Percentiles rank a stretch among this genome's conserved stretches.
These are phyloP conservation scores for Periconia sp. DNA, from an alignment of 2,329 filamentous ascomycete species.

Conservation along the genomic window DNA sequence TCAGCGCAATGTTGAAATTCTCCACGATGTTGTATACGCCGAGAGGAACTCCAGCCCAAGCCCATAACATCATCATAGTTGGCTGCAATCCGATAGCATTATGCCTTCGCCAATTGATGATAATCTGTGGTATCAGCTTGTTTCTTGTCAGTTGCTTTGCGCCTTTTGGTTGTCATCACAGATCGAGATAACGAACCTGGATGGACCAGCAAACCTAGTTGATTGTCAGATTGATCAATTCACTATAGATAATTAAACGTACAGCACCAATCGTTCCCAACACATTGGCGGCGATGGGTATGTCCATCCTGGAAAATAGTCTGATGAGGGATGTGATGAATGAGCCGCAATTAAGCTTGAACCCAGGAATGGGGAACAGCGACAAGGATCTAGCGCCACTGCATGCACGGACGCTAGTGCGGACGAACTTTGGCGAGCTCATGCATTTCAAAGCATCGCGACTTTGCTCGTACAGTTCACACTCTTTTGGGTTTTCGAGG, in stretches of 20 bases:
- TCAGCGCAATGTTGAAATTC: slow-evolving; percentile 59
- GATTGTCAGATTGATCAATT: background rate
- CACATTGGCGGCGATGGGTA: slow-evolving; percentile 62
- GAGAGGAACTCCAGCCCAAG: slow-evolving; percentile 70
- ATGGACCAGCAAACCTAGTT: slow-evolving; percentile 67
- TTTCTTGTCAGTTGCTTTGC: slow-evolving; percentile 6
- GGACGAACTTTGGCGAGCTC: too few species aligned
- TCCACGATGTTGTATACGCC: slow-evolving; percentile 66
- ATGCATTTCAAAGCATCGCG: slow-evolving; percentile 14
- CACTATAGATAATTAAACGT: slow-evolving; percentile 18
- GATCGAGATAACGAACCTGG: slow-evolving; percentile 51
- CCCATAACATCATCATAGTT: slow-evolving; percentile 76
- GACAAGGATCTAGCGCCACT: slow-evolving; percentile 6
- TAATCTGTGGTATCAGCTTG: slow-evolving; percentile 72
- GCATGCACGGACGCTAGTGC: slow-evolving; percentile 7
- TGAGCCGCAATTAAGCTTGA: background rate
- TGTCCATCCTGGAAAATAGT: slow-evolving; percentile 55
- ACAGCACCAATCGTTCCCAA: slow-evolving; percentile 67
- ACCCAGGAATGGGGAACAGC: slow-evolving; percentile 1
- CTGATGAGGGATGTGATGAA: slow-evolving; percentile 6
- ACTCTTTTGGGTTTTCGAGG: slow-evolving; percentile 6
- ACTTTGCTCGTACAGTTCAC: background rate
- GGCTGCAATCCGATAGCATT: slow-evolving; percentile 69
- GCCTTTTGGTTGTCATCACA: background rate
- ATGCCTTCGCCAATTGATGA: slow-evolving; percentile 71